A percentile compares a stretch with the other conserved stretches of the same genome.
Evolutionary conservation across 176 grass and related monocot genomes (phyloP).

Genomic region (Coix lacrymajobi): DNA sequence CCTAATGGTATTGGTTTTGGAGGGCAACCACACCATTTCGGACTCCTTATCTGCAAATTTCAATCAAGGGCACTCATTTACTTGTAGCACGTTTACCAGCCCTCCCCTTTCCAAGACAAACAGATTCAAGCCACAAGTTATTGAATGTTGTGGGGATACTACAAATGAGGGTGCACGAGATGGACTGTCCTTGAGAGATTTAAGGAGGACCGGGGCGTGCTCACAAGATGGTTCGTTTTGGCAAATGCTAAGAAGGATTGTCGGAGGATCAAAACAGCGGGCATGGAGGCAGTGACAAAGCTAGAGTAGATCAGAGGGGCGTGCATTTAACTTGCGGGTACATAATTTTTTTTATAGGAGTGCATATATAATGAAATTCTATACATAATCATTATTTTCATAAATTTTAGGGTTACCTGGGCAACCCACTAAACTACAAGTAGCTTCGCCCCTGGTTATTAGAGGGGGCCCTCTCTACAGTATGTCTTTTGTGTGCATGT

Average conservation of each 20-base stretch:
- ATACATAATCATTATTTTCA: no score
- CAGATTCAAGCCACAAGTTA: constrained; percentile 62
- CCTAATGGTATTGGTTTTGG: constrained; percentile 68
- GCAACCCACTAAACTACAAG: no score
- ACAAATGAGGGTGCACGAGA: constrained; percentile 38
- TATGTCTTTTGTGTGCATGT: background rate
- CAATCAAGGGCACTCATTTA: constrained; percentile 78
- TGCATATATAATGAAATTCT: no score
- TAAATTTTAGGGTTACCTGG: no score
- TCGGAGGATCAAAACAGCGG: background rate
- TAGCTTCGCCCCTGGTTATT: no score
- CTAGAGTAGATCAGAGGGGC: no score
- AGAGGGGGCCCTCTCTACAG: no score
- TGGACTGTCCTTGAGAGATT: constrained; percentile 87
- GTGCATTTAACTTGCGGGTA: no score
- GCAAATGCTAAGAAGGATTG: constrained; percentile 56
- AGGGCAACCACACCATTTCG: constrained; percentile 72
- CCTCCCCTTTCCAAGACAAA: constrained; percentile 61
- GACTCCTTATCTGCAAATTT: constrained; percentile 82
- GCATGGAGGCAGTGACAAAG: no score
- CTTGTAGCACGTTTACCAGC: constrained; percentile 67
- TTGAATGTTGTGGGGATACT: constrained; percentile 89
- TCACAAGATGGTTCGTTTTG: constrained; percentile 83
- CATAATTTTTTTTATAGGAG: no score
- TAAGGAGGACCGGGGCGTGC: constrained; percentile 94